Evolutionary conservation across 805 yeast species (phyloP).

Genomic region (Yamadazyma phyllophila): DNA sequence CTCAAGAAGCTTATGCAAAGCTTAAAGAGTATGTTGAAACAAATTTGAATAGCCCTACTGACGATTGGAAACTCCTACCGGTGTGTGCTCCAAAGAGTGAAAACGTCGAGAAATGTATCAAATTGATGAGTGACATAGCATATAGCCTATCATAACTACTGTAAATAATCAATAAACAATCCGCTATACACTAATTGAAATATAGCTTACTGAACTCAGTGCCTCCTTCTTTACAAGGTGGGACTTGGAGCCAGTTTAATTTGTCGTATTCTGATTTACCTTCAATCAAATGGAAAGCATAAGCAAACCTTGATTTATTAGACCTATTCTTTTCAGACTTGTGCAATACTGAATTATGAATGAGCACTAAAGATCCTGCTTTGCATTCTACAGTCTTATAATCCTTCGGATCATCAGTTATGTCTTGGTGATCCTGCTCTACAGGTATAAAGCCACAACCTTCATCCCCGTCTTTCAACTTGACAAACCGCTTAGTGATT

Average conservation of each 20-base stretch:
- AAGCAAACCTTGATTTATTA: slow-evolving; percentile 62
- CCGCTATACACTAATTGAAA: not conserved
- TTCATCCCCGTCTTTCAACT: slow-evolving; percentile 42
- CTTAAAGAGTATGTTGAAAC: slow-evolving; percentile 46
- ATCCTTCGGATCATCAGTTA: slow-evolving; percentile 32
- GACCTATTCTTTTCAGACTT: slow-evolving; percentile 63
- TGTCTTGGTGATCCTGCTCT: slow-evolving; percentile 17
- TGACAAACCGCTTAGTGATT: slow-evolving; percentile 61
- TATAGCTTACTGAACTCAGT: slow-evolving; percentile 47
- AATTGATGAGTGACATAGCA: slow-evolving; percentile 67
- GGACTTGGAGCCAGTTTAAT: slow-evolving; percentile 76
- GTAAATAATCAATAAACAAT: not conserved
- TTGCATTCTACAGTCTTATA: slow-evolving; percentile 58
- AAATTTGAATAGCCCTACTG: slow-evolving; percentile 9
- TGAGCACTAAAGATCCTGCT: slow-evolving; percentile 69
- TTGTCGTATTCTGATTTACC: slow-evolving; percentile 61
- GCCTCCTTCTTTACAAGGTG: slow-evolving; percentile 58
- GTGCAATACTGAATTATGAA: slow-evolving; percentile 70
- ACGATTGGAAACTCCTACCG: slow-evolving; percentile 71
- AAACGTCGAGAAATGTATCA: slow-evolving; percentile 67
- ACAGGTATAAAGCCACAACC: slow-evolving; percentile 58
- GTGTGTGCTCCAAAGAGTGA: slow-evolving; percentile 76
- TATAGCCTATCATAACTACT: not conserved
- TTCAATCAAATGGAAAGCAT: slow-evolving; percentile 78
- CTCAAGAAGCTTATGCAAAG: slow-evolving; percentile 45